Evolutionary conservation across 164 flowering plant genomes (phyloP).

Genomic region (Berberis thunbergii): DNA sequence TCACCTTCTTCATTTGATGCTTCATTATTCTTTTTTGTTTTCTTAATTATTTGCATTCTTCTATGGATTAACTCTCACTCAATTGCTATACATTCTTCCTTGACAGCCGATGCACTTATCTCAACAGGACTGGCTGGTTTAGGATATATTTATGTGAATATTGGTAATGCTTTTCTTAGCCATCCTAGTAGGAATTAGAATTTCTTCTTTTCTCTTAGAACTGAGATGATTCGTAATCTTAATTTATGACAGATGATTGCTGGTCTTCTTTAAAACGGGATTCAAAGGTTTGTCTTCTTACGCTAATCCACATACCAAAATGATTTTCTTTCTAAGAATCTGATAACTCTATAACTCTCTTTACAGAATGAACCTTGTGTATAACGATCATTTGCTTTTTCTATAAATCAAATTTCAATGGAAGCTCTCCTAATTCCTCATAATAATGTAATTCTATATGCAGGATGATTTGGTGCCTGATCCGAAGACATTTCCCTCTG

Average conservation of each 20-base stretch:
- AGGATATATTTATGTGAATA: conserved; percentile 78
- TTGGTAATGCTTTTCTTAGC: conserved; percentile 11
- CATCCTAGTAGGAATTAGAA: too few relatives aligned
- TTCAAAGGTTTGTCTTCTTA: conserved; percentile 30
- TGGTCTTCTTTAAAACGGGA: conserved; percentile 50
- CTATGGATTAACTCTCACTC: neutral
- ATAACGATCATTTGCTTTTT: neutral
- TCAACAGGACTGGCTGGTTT: conserved; percentile 80
- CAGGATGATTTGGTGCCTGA: conserved; percentile 79
- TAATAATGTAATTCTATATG: conserved; percentile 12
- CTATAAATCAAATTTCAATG: too few relatives aligned
- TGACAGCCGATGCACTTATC: conserved; percentile 90
- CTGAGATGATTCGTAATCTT: neutral
- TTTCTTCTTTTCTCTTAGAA: too few relatives aligned
- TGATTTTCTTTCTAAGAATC: neutral
- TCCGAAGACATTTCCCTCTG: conserved; percentile 76
- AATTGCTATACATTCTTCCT: conserved; percentile 8
- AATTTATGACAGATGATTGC: conserved; percentile 80
- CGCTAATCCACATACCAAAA: too few relatives aligned
- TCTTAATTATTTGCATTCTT: neutral
- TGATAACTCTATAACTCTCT: neutral
- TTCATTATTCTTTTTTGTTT: neutral
- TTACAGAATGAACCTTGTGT: too few relatives aligned
- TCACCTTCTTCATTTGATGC: too few relatives aligned
- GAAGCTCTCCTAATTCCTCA: too few relatives aligned